phyloP scores from a whole-genome alignment of 176 grass and related monocot genomes.

The Lolium multiflorum region DNA sequence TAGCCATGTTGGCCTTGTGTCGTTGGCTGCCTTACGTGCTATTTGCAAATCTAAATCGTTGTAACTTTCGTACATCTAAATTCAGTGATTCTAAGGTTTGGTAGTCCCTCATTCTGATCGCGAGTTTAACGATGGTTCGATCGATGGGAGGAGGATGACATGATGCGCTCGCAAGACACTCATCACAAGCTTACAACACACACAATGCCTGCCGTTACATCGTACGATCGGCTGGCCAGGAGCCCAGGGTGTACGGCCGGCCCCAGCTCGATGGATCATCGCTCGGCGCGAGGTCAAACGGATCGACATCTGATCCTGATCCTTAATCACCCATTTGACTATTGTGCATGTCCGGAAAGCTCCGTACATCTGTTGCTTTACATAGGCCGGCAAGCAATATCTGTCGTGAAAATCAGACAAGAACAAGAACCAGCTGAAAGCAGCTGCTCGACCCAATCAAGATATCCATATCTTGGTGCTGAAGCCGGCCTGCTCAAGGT shows the following conservation, averaged over 20 bases:
- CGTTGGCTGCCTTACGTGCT: too few species aligned
- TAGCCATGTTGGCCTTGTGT: too few species aligned
- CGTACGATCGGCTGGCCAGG: background rate
- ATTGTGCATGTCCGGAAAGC: background rate
- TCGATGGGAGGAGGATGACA: background rate
- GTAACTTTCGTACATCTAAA: too few species aligned
- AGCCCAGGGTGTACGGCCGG: background rate
- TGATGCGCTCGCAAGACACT: background rate
- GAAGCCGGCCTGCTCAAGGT: background rate
- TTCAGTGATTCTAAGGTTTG: too few species aligned
- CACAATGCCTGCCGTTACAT: background rate
- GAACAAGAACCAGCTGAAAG: background rate
- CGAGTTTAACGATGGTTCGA: too few species aligned
- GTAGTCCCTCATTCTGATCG: too few species aligned
- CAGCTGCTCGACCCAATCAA: constrained; percentile 2
- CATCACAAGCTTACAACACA: background rate
- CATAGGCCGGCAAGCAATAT: constrained; percentile 32
- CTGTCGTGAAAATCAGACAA: background rate
- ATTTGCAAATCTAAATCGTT: too few species aligned
- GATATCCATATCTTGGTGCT: background rate
- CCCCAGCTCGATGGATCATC: background rate
- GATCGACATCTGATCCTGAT: background rate
- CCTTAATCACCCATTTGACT: constrained; percentile 11
- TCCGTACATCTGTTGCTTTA: constrained; percentile 24
- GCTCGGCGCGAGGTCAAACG: background rate